Percentiles rank a stretch among this genome's conserved stretches.
Conservation (phyloP, 2,329 filamentous ascomycete species). For the Hymenoscyphus repandus region DNA sequence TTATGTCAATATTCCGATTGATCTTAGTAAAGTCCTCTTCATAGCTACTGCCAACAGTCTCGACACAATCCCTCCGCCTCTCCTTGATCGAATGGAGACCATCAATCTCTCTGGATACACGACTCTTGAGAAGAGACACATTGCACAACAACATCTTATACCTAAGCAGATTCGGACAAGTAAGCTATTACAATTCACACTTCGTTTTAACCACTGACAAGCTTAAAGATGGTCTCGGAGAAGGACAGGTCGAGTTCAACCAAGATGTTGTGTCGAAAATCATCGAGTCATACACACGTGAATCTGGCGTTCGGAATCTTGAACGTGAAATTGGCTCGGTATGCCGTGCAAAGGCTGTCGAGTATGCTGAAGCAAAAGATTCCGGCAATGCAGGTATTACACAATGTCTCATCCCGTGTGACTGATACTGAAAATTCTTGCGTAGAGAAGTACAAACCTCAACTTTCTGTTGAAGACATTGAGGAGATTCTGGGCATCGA, state of each 20-base stretch:
- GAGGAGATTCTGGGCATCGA: constrained; percentile 91
- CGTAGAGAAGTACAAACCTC: constrained; percentile 62
- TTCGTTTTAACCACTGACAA: constrained; percentile 15
- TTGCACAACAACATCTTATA: constrained; percentile 86
- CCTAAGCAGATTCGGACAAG: constrained; percentile 89
- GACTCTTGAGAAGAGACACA: constrained; percentile 92
- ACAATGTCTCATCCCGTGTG: background rate
- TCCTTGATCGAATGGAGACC: constrained; percentile 95
- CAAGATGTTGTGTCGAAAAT: constrained; percentile 89
- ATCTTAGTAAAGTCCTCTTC: constrained; percentile 93
- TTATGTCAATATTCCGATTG: constrained; percentile 92
- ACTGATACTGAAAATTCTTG: constrained; percentile 2
- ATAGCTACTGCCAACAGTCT: constrained; percentile 94
- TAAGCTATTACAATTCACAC: constrained; percentile 16
- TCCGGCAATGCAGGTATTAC: constrained; percentile 41
- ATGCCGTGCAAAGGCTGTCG: constrained; percentile 90
- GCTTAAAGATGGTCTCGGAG: constrained; percentile 60
- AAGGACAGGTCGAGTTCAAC: constrained; percentile 69
- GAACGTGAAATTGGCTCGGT: constrained; percentile 94
- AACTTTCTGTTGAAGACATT: constrained; percentile 71
- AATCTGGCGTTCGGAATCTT: constrained; percentile 91
- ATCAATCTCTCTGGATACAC: constrained; percentile 94
- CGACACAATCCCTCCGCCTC: constrained; percentile 88
- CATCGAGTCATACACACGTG: constrained; percentile 93
- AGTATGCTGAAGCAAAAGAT: constrained; percentile 88